Percentiles rank a stretch among this genome's conserved stretches.
phyloP scores from a whole-genome alignment of 192 early-diverging fungal genomes.

The Piromyces finnis region DNA sequence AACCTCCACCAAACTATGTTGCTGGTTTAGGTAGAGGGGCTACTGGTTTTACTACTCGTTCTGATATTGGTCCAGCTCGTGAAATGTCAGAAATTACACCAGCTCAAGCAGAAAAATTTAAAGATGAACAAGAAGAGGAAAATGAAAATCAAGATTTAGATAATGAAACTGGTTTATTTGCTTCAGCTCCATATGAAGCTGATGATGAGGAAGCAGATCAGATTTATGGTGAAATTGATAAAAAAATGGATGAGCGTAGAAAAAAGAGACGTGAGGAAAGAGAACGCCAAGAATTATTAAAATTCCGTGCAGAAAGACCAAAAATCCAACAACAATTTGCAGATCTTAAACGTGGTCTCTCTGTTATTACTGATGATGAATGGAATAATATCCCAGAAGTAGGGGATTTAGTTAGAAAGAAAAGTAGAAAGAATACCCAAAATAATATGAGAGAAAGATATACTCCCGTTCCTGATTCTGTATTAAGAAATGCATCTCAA shows the following conservation, averaged over 20 bases:
- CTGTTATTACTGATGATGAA: constrained; percentile 58
- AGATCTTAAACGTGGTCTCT: constrained; percentile 72
- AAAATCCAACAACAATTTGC: constrained; percentile 79
- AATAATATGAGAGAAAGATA: constrained; percentile 14
- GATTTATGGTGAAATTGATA: constrained; percentile 77
- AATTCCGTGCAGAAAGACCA: constrained; percentile 45
- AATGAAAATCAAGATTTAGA: constrained; percentile 76
- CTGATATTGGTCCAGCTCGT: constrained; percentile 91
- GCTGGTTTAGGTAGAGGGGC: constrained; percentile 94
- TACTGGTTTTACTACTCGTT: constrained; percentile 92
- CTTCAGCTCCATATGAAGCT: constrained; percentile 68
- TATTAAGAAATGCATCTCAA: constrained; percentile 43
- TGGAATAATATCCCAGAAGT: constrained; percentile 74
- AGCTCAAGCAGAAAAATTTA: constrained; percentile 7
- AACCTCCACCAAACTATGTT: constrained; percentile 89
- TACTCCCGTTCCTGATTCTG: constrained; percentile 34
- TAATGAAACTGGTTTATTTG: constrained; percentile 84
- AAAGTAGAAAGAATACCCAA: constrained; percentile 30
- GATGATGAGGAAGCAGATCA: constrained; percentile 96
- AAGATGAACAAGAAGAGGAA: constrained; percentile 41
- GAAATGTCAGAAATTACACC: constrained; percentile 28
- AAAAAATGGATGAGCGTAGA: constrained; percentile 74
- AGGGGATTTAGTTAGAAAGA: constrained; percentile 68
- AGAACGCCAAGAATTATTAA: constrained; percentile 49
- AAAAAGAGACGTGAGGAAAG: constrained; percentile 52